These are phyloP conservation scores for Hemileccinum impolitum DNA, from an alignment of 768 basidiomycete species.

Conservation along the genomic window DNA sequence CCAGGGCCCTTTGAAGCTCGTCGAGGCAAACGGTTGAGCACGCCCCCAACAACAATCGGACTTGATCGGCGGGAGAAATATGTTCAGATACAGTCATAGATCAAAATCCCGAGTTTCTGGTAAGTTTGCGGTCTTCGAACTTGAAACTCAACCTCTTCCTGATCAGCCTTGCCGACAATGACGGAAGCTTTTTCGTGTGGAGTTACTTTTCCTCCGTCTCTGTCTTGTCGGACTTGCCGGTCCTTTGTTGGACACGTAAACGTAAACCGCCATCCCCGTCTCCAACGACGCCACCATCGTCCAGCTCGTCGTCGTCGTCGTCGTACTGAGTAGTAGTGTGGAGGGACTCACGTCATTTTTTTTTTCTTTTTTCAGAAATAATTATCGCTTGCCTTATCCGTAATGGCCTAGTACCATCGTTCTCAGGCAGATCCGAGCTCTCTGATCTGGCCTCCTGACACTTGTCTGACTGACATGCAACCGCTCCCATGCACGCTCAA, in stretches of 20 bases:
- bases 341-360: slow-evolving; percentile 18
- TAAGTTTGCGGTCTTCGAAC: slow-evolving; percentile 30
- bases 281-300: slow-evolving; percentile 4
- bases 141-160: slow-evolving; percentile 32
- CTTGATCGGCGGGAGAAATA: slow-evolving; percentile 33
- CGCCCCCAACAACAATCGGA: too few relatives aligned
- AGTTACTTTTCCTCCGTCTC: slow-evolving; percentile 24
- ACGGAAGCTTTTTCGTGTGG: slow-evolving; percentile 23
- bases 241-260: neutral
- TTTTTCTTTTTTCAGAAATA: slow-evolving; percentile 11
- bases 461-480: slow-evolving; percentile 18
- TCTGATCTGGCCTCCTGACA: slow-evolving; percentile 14
- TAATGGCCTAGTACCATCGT: slow-evolving; percentile 12
- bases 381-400: slow-evolving; percentile 15
- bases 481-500: slow-evolving; percentile 10
- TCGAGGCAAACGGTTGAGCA: too few relatives aligned
- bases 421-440: slow-evolving; percentile 33
- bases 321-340: slow-evolving; percentile 18
- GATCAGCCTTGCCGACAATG: slow-evolving; percentile 30
- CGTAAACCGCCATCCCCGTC: slow-evolving; percentile 20
- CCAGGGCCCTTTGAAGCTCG: too few relatives aligned
- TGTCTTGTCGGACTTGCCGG: slow-evolving; percentile 20
- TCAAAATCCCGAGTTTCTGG: slow-evolving; percentile 21
- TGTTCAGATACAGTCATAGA: slow-evolving; percentile 33
- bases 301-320: neutral